phyloP scores from a whole-genome alignment of 345 rosid species.

The Gynandropsis gynandra region DNA sequence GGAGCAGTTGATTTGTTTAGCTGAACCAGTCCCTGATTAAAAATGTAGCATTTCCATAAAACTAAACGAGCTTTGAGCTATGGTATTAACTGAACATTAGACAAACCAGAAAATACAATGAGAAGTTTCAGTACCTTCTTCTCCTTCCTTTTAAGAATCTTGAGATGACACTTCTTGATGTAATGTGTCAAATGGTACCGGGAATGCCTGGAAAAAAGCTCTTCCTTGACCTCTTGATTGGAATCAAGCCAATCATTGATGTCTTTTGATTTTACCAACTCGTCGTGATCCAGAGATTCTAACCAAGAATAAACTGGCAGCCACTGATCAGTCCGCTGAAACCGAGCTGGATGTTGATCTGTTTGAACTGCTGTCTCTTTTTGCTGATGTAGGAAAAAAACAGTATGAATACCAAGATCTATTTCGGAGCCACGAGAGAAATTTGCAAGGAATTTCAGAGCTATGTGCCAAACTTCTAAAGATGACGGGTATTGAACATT shows the following conservation, averaged over 20 bases:
- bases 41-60: constrained; percentile 1
- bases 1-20: constrained; percentile 35
- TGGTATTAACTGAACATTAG: neutral
- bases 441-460: neutral
- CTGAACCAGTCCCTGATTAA: constrained; percentile 42
- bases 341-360: constrained; percentile 60
- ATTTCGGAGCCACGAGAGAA: neutral
- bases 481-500: neutral
- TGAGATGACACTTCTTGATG: constrained; percentile 86
- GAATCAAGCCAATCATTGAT: constrained; percentile 72
- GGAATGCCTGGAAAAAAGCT: constrained; percentile 69
- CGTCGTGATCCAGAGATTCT: constrained; percentile 68
- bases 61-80: neutral
- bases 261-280: constrained; percentile 77
- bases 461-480: neutral
- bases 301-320: constrained; percentile 83
- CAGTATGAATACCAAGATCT: too few species aligned
- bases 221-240: constrained; percentile 60
- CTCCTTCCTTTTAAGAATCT: constrained; percentile 86
- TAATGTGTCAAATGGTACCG: constrained; percentile 93
- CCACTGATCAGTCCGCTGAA: constrained; percentile 90
- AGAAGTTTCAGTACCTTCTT: constrained; percentile 39
- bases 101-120: neutral
- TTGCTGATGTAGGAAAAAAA: constrained; percentile 7
- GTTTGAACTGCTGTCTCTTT: constrained; percentile 34